These are phyloP conservation scores for Penicillium sp. DNA, from an alignment of 2,329 filamentous ascomycete genomes.

Conservation along the genomic window DNA sequence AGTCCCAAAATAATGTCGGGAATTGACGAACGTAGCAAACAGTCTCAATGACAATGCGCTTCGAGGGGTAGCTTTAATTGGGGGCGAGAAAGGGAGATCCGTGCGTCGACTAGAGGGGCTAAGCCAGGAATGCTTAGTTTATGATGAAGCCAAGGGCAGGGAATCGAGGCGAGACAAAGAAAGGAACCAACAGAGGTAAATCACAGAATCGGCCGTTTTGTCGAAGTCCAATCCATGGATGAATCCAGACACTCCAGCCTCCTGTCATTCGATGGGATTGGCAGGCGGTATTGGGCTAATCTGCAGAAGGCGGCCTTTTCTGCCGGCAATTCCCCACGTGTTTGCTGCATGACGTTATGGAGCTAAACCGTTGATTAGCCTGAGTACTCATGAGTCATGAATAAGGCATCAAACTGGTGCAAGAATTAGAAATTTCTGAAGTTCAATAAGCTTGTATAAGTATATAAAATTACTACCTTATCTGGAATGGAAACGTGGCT, in stretches of 20 bases:
- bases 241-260: neutral
- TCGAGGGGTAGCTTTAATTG: slow-evolving; percentile 26
- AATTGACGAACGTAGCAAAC: neutral
- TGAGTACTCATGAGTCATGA: too few relatives aligned
- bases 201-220: neutral
- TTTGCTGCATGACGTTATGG: slow-evolving; percentile 9
- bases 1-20: neutral
- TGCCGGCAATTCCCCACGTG: slow-evolving; percentile 4
- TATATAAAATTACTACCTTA: too few relatives aligned
- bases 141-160: too few relatives aligned
- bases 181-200: too few relatives aligned
- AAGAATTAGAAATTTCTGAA: too few relatives aligned
- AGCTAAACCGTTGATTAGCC: too few relatives aligned
- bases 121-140: slow-evolving; percentile 6
- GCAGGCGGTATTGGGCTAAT: neutral
- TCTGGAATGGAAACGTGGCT: too few relatives aligned
- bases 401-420: too few relatives aligned
- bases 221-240: neutral
- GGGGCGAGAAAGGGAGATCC: slow-evolving; percentile 26
- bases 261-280: too few relatives aligned
- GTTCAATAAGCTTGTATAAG: too few relatives aligned
- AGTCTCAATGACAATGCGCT: slow-evolving; percentile 16
- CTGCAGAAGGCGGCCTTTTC: neutral
- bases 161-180: too few relatives aligned
- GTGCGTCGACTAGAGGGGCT: slow-evolving; percentile 21